A percentile compares a stretch with the other conserved stretches of the same genome.
phyloP scores from a whole-genome alignment of 495 filamentous ascomycete genomes.

The Aspergillus biplanus region DNA sequence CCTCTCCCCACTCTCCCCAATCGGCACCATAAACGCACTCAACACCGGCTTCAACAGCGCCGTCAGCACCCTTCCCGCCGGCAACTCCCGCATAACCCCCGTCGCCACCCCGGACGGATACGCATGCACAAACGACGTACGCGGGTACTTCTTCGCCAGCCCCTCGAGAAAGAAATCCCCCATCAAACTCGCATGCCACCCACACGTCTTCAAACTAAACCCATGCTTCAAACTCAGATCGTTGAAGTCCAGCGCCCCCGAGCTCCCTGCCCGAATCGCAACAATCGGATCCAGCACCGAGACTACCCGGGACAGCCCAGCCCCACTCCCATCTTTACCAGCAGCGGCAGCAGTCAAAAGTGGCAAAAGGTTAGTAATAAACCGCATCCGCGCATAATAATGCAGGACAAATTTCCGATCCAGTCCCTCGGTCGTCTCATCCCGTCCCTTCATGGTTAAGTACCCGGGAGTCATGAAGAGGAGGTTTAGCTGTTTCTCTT shows the following conservation, averaged over 20 bases:
- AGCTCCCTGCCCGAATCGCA: constrained; percentile 41
- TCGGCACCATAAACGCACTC: constrained; percentile 31
- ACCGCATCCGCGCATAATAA: constrained; percentile 71
- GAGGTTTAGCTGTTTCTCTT: constrained; percentile 60
- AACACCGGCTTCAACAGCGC: constrained; percentile 24
- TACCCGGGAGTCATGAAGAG: constrained; percentile 48
- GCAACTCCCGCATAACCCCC: constrained; percentile 31
- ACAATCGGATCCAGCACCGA: constrained; percentile 47
- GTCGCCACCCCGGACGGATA: constrained; percentile 60
- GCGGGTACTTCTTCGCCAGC: constrained; percentile 37
- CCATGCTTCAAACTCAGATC: constrained; percentile 50
- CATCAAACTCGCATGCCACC: constrained; percentile 44
- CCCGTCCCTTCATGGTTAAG: constrained; percentile 21
- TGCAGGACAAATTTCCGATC: constrained; percentile 58
- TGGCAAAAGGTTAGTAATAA: constrained; percentile 64
- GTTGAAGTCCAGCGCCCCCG: constrained; percentile 48
- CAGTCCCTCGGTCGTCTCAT: constrained; percentile 62
- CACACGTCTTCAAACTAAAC: constrained; percentile 37
- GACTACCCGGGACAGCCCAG: constrained; percentile 58
- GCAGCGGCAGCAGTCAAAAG: constrained; percentile 43
- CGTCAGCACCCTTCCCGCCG: constrained; percentile 14
- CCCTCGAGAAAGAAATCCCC: constrained; percentile 19
- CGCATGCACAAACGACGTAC: constrained; percentile 61
- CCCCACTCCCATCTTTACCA: neutral
- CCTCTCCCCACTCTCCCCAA: constrained; percentile 47